Evolutionary conservation across 2,329 filamentous ascomycete genomes (phyloP), one percentile per base, ranked within the genome.

Genomic region (Cadophora gregata): DNA sequence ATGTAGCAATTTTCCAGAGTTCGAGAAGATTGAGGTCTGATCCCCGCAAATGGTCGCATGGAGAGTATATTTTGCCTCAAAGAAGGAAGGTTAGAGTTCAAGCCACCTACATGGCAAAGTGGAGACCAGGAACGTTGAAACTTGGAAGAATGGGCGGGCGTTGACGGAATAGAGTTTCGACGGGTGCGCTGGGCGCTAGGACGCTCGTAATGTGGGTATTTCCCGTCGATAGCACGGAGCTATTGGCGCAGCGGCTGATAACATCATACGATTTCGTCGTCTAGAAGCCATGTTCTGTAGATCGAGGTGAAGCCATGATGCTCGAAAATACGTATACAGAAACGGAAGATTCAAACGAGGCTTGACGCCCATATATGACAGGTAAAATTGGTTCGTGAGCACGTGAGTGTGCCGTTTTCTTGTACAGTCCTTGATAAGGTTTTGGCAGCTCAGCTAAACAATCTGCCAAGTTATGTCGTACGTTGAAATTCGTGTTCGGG

Each of bases 391-490:
- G 42, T 5, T 21, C 10, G 6, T 47, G 4, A 21, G 19, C 42
- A 47, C 42, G 42, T 21, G 42, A 47, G 42, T 4, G 38, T 47
- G 42, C 42, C 42, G 19, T n/a, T 21, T 21, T 8, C 6, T n/a
- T 47, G 19, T 47, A n/a, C 42, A 10, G n/a, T 47, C 19, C 21
- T 47, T 21, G 42, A 21, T n/a, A 47, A 47, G 42, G 42, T n/a
- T 47, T 47, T 47, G 4, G 12, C 19, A n/a, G 42, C 42, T 21
- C 21, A n/a, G n/a, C 19, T n/a, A 47, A n/a, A 47, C 42, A 47
- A 21, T 14, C 47, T 14, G 47, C 21, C 50, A 53, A 53, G 50
- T n/a, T 27, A 31, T 53, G 50, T 53, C 27, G 50, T 53, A 31
- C n/a, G n/a, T n/a, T n/a, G n/a, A n/a, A n/a, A n/a, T n/a, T n/a